Base-by-base conservation (phyloP, 345 rosid species). In the Geranium rotundifolium region DNA sequence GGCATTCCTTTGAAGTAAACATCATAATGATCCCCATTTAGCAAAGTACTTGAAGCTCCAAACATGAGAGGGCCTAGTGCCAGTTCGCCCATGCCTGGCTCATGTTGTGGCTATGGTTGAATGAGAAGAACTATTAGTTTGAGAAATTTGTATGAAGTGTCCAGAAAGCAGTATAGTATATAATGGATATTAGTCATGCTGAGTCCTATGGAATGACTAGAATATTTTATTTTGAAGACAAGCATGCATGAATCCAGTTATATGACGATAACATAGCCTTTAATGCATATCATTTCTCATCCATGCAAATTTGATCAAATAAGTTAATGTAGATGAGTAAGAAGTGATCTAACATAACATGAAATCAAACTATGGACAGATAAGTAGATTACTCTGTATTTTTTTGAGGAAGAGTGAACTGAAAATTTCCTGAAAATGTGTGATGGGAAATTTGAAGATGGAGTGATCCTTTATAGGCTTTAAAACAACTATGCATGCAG, bases 1-100 rank as follows among this genome's bases (percentile, higher is more conserved):
- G 98, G 85, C 96, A 93, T 93, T 76, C 95, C 96, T 61, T 73
- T 70, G 66, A 84, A 90, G 78, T 90, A 93, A 63, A 93, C 87
- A 52, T 81, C 78, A 56, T 74, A 83, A 71, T 93, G 97, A 73
- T 85, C 69, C 13, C 80, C 95, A 66, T 93, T 93, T 58, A 93
- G 79, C 64, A 93, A 81, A 10, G 82, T 73, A 59, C 73, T 83
- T 31, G 99, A 93, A 67, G 96, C 78, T 74, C 99, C 99, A 76
- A 89, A 86, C 75, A 93, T 77, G 70, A 78, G 75, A 31, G 99
- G 86, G 56, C 72, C 77, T 56, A 93, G 91, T 18, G 99, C 97
- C 69, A 93, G 72, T 67, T 93, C 99, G 19, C 99, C 99, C 68
- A 84, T 83, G 60, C 89, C 95, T 4, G 79, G 73, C 39, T 29